A percentile compares a stretch with the other conserved stretches of the same genome.
phyloP scores from a whole-genome alignment of 1,284 basidiomycete genomes.

The Heterobasidion annosum region DNA sequence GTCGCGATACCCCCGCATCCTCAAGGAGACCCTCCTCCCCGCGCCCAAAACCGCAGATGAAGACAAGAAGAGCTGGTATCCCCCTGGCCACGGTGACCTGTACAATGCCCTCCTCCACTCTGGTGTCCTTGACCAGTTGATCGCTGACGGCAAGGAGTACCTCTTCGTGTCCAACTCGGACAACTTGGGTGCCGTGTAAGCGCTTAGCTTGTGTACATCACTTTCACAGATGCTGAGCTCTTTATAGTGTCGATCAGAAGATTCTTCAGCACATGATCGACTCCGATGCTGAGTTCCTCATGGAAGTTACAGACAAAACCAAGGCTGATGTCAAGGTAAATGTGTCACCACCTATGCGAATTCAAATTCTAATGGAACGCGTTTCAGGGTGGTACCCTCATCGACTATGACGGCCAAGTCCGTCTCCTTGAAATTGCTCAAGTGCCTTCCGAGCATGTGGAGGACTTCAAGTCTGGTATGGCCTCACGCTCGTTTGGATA shows the following conservation, averaged over 20 bases:
- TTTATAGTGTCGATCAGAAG: conserved; percentile 57
- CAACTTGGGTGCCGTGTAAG: conserved; percentile 92
- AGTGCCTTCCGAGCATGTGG: conserved; percentile 91
- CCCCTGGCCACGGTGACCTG: conserved; percentile 92
- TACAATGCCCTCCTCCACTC: conserved; percentile 89
- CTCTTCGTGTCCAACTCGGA: conserved; percentile 97
- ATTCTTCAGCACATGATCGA: conserved; percentile 91
- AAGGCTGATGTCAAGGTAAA: conserved; percentile 91
- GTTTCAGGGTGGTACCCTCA: conserved; percentile 80
- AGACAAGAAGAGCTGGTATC: conserved; percentile 94
- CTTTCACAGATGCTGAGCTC: conserved; percentile 16
- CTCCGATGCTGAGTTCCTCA: conserved; percentile 83
- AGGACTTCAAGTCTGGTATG: conserved; percentile 86
- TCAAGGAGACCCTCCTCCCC: conserved; percentile 85
- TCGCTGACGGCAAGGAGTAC: conserved; percentile 93
- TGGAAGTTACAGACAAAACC: conserved; percentile 99
- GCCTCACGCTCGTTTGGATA: conserved; percentile 3
- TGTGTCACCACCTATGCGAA: background rate
- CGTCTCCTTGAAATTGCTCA: conserved; percentile 94
- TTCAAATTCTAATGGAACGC: background rate
- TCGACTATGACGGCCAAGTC: conserved; percentile 88
- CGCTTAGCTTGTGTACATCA: conserved; percentile 13
- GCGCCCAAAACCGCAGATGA: conserved; percentile 75
- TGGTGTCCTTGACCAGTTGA: conserved; percentile 86
- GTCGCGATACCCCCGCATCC: conserved; percentile 91